Percentiles rank a stretch among this genome's conserved stretches.
These are phyloP conservation scores for Gossypium turneri DNA, from an alignment of 345 rosid genomes.

Conservation along the genomic window DNA sequence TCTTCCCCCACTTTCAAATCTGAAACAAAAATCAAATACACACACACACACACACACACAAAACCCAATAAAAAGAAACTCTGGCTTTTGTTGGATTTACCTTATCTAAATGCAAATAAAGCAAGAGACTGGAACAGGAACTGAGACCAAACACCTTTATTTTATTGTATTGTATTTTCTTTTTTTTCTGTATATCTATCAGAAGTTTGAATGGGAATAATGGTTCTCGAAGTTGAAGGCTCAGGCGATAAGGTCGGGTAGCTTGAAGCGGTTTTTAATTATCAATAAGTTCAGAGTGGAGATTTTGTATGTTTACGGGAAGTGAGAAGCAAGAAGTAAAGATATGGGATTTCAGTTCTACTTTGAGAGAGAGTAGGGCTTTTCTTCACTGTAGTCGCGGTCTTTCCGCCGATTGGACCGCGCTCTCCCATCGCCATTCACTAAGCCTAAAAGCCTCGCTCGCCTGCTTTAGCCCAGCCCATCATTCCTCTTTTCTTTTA, in stretches of 20 bases:
- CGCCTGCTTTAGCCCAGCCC: too few relatives aligned
- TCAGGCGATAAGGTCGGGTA: not conserved
- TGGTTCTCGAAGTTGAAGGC: not conserved
- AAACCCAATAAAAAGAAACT: not conserved
- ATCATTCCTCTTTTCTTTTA: too few relatives aligned
- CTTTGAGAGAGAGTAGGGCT: not conserved
- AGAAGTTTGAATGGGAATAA: not conserved
- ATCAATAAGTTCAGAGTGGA: not conserved
- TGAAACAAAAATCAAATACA: not conserved
- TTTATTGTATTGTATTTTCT: not conserved
- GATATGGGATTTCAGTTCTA: not conserved
- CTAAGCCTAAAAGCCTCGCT: too few relatives aligned
- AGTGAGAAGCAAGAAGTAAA: not conserved
- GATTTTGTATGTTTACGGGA: not conserved
- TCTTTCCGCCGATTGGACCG: not conserved
- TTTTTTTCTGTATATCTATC: not conserved
- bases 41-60: not conserved
- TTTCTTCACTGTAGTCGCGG: not conserved
- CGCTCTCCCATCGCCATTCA: too few relatives aligned
- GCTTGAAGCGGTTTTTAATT: not conserved
- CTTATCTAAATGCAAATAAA: not conserved
- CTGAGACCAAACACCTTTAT: not conserved
- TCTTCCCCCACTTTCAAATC: not conserved
- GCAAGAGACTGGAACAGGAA: not conserved
- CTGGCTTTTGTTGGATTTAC: not conserved